Conservation (phyloP, 352 stramenopile genomes). For the Blastocystis sp. region DNA sequence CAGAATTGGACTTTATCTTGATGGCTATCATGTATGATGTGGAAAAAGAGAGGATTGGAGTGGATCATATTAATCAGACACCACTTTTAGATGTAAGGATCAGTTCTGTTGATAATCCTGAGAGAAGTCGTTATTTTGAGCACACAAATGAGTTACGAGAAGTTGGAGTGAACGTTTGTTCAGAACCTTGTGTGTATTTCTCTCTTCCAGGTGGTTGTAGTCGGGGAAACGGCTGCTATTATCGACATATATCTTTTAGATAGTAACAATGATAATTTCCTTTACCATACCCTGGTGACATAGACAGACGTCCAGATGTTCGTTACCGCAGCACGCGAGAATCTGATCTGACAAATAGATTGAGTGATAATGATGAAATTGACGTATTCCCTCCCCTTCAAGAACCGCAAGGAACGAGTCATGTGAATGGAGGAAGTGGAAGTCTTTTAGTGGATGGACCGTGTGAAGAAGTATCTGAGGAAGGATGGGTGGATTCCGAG, state of each 20-base stretch:
- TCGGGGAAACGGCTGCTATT: conserved; percentile 55
- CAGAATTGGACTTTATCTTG: conserved; percentile 32
- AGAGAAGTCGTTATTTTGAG: conserved; percentile 45
- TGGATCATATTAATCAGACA: conserved; percentile 37
- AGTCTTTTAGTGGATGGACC: conserved; percentile 25
- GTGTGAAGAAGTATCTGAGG: not conserved
- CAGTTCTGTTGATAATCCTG: not conserved
- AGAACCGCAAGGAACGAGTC: not conserved
- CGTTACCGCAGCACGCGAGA: not conserved
- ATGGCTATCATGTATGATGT: conserved; percentile 45
- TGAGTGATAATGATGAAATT: not conserved
- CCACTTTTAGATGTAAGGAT: conserved; percentile 3
- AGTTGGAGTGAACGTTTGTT: conserved; percentile 45
- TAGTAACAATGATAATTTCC: not conserved
- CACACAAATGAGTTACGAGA: conserved; percentile 38
- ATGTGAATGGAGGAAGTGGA: conserved; percentile 52
- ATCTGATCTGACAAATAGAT: not conserved
- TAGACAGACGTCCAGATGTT: not conserved
- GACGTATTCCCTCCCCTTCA: not conserved
- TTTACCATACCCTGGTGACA: conserved; percentile 22
- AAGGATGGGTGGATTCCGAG: not conserved
- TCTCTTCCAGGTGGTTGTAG: conserved; percentile 36
- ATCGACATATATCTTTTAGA: conserved; percentile 33
- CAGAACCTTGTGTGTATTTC: conserved; percentile 46
- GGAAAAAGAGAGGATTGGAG: not conserved